phyloP scores from a whole-genome alignment of 2,329 filamentous ascomycete genomes.

The Pseudogymnoascus sp. region DNA sequence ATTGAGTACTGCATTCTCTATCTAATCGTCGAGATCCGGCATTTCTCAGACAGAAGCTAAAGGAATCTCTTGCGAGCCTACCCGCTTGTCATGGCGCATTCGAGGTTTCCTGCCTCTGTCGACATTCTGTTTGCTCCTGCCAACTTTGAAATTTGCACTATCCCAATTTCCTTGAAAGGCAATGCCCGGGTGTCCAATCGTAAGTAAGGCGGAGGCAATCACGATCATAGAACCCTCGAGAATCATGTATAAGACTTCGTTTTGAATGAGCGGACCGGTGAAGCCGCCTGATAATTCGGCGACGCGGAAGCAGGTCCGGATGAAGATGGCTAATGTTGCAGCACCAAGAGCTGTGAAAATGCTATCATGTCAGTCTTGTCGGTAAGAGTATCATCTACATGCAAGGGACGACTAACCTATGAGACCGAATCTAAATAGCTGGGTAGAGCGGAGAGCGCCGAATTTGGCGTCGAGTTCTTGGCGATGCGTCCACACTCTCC shows the following conservation, averaged over 20 bases:
- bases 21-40: too few relatives aligned
- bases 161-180: slow-evolving; percentile 18
- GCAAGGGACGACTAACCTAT: slow-evolving; percentile 1
- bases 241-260: slow-evolving; percentile 36
- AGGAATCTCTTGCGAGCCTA: neutral
- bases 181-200: slow-evolving; percentile 26
- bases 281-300: slow-evolving; percentile 49
- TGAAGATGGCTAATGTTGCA: slow-evolving; percentile 46
- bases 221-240: slow-evolving; percentile 34
- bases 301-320: slow-evolving; percentile 47
- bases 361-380: neutral
- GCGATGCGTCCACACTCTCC: slow-evolving; percentile 16
- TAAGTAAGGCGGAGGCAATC: slow-evolving; percentile 24
- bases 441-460: neutral
- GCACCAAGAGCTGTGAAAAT: slow-evolving; percentile 32
- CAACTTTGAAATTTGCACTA: neutral
- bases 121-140: neutral
- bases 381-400: neutral
- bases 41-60: neutral
- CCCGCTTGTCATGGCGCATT: neutral
- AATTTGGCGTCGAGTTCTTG: slow-evolving; percentile 15
- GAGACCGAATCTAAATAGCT: neutral
- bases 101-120: neutral
- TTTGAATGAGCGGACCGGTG: slow-evolving; percentile 37
- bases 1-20: too few relatives aligned